phyloP scores from a whole-genome alignment of 352 stramenopile genomes.

The Pythium plurisporium region DNA sequence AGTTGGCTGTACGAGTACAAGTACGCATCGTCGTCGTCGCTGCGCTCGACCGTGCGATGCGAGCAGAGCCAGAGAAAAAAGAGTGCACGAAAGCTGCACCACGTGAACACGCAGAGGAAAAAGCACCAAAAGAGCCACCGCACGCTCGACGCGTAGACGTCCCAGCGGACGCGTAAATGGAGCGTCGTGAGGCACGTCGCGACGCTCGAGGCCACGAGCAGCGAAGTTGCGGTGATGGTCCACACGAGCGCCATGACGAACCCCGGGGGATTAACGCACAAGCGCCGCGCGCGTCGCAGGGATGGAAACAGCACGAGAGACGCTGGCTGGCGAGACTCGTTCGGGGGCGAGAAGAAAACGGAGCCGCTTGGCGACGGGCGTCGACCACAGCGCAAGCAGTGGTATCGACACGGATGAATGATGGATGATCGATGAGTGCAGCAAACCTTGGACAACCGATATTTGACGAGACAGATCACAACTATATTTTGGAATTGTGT shows the following conservation, averaged over 20 bases:
- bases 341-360: background rate
- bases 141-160: slow-evolving; percentile 32
- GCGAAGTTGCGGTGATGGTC: background rate
- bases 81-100: slow-evolving; percentile 33
- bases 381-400: too few species aligned
- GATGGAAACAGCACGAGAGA: too few species aligned
- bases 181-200: slow-evolving; percentile 19
- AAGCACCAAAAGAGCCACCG: slow-evolving; percentile 65
- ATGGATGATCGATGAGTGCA: too few species aligned
- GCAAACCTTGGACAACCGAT: too few species aligned
- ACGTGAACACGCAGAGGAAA: slow-evolving; percentile 48
- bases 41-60: background rate
- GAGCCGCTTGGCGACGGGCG: too few species aligned
- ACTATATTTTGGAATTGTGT: too few species aligned
- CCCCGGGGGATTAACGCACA: background rate
- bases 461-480: too few species aligned
- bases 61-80: slow-evolving; percentile 36
- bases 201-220: background rate
- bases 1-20: slow-evolving; percentile 25
- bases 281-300: background rate
- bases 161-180: slow-evolving; percentile 18
- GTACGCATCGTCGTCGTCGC: slow-evolving; percentile 4
- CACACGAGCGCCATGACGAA: slow-evolving; percentile 1
- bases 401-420: too few species aligned
- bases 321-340: background rate